Conservation (phyloP, 2,329 filamentous ascomycete genomes). For the Pseudomassariella vexata region DNA sequence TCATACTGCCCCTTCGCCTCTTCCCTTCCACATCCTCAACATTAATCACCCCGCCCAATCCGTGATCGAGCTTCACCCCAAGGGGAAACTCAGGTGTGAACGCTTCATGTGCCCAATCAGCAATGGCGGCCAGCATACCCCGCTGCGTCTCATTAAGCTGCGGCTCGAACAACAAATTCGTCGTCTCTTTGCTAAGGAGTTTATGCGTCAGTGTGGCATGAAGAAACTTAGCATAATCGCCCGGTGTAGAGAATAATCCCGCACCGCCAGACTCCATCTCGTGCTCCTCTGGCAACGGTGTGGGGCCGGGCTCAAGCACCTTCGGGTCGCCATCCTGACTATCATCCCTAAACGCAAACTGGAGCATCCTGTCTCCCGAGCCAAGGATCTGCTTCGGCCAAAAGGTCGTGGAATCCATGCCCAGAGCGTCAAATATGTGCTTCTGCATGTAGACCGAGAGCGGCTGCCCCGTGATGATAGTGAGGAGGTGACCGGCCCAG, state of each 20-base stretch:
- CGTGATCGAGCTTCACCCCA: conserved; percentile 27
- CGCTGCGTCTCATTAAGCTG: conserved; percentile 29
- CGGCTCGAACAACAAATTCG: conserved; percentile 31
- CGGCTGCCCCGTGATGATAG: conserved; percentile 28
- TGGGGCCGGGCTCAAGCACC: conserved; percentile 12
- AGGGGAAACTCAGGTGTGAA: conserved; percentile 31
- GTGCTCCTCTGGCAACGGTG: conserved; percentile 20
- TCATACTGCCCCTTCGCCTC: conserved; percentile 34
- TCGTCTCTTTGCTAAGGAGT: conserved; percentile 23
- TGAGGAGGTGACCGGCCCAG: conserved; percentile 40
- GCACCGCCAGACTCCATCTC: conserved; percentile 35
- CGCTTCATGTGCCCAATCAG: conserved; percentile 14
- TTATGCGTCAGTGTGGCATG: conserved; percentile 23
- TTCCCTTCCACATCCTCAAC: conserved; percentile 31
- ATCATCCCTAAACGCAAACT: neutral
- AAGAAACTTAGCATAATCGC: conserved; percentile 32
- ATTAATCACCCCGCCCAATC: conserved; percentile 33
- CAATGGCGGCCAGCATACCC: conserved; percentile 13
- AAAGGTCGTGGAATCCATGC: conserved; percentile 31
- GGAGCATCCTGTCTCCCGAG: neutral
- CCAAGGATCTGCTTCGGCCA: conserved; percentile 19
- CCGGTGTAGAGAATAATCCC: conserved; percentile 34
- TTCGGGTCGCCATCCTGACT: neutral
- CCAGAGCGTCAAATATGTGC: conserved; percentile 30
- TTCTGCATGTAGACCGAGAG: conserved; percentile 31